A percentile compares a stretch with the other conserved stretches of the same genome.
phyloP scores from a whole-genome alignment of 345 rosid species.

The Eucalyptus rudis region DNA sequence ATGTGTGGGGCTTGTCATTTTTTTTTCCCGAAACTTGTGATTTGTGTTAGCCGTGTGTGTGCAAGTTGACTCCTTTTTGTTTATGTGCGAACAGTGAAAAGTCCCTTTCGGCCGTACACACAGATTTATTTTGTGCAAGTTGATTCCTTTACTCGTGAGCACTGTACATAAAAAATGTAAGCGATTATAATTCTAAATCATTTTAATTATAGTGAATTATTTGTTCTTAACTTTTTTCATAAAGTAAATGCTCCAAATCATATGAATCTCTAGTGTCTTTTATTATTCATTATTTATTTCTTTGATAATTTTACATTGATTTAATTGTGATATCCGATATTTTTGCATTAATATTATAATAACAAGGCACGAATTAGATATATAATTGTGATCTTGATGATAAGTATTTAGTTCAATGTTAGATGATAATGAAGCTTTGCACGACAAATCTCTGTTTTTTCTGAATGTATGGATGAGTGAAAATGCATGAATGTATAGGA shows the following conservation, averaged over 20 bases:
- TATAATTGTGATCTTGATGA: background rate
- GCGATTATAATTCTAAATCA: too few species aligned
- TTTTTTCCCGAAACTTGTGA: background rate
- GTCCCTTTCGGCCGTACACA: background rate
- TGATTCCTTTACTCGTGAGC: too few species aligned
- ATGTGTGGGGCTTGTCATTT: background rate
- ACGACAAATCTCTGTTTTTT: background rate
- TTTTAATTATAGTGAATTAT: too few species aligned
- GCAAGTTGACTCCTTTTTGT: background rate
- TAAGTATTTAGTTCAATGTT: background rate
- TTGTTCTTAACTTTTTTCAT: rapidly evolving
- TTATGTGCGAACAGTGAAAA: background rate
- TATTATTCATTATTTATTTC: too few species aligned
- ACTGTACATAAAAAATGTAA: rapidly evolving
- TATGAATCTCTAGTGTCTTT: background rate
- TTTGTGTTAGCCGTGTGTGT: background rate
- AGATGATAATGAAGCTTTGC: background rate
- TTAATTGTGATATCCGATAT: too few species aligned
- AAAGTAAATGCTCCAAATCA: too few species aligned
- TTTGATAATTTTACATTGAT: too few species aligned
- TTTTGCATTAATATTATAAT: background rate
- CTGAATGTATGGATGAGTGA: background rate
- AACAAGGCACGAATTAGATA: background rate
- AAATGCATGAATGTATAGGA: background rate
- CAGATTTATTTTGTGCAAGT: background rate